Conservation (phyloP, 1,139 yeast species). For the Candida dubliniensis region DNA sequence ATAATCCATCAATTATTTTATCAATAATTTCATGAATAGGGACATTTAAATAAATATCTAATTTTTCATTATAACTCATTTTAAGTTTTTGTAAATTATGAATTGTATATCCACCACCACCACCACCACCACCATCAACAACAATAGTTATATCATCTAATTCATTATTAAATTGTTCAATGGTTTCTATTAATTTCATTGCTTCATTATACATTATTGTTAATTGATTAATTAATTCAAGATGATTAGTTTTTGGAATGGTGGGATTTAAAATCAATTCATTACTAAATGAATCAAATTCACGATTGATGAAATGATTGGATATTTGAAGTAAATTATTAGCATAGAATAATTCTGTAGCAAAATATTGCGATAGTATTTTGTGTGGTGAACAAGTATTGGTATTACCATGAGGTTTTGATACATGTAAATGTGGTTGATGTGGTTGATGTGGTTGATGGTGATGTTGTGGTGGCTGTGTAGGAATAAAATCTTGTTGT, state of each 20-base stretch:
- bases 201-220: slow-evolving; percentile 10
- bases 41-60: slow-evolving; percentile 9
- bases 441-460: neutral
- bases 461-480: neutral
- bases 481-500: slow-evolving; percentile 1
- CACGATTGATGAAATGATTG: slow-evolving; percentile 14
- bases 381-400: slow-evolving; percentile 4
- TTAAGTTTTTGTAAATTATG: slow-evolving; percentile 10
- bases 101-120: slow-evolving; percentile 7
- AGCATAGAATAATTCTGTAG: slow-evolving; percentile 22
- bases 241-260: slow-evolving; percentile 9
- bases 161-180: neutral
- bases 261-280: slow-evolving; percentile 13
- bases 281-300: slow-evolving; percentile 12
- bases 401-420: slow-evolving; percentile 1
- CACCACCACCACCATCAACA: slow-evolving; percentile 7
- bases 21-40: slow-evolving; percentile 13
- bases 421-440: neutral
- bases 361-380: slow-evolving; percentile 13
- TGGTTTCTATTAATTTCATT: slow-evolving; percentile 6
- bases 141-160: slow-evolving; percentile 3
- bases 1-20: slow-evolving; percentile 14
- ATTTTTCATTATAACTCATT: slow-evolving; percentile 10
- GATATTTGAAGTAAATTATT: slow-evolving; percentile 17
- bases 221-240: slow-evolving; percentile 8